Evolutionary conservation across 345 rosid species (phyloP), one percentile per base, ranked within the genome.

Genomic region (Pistacia integerrima): DNA sequence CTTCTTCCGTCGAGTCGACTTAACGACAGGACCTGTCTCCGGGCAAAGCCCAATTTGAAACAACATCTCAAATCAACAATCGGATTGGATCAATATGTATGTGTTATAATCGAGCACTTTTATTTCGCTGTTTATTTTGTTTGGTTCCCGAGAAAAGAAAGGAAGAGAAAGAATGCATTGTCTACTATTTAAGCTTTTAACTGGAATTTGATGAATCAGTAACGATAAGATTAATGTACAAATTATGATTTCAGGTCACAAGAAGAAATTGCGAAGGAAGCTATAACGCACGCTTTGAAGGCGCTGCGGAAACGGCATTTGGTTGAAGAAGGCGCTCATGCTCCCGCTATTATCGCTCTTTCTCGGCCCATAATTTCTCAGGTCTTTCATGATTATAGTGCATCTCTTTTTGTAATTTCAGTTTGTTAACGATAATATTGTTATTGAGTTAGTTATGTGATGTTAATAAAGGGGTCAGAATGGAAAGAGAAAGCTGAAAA

Each of bases 401-500:
- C n/a, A 36, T 17, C 70, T 33, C 35, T n/a, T 55, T 28, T 25
- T 12, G 0, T 25, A 22, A 61, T 60, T 38, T 38, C 51, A 12
- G 13, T 71, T 51, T 65, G 14, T 20, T 69, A 51, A 20, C 58
- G 13, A 20, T 28, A 11, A 22, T 14, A 2, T 49, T 68, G 58
- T 67, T 36, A 52, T 51, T 25, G 51, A 22, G 38, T 68, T 63
- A 35, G 62, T 63, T 78, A 51, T 48, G 3, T 62, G n/a, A 16
- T 78, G 41, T 72, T 16, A 54, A 73, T 81, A 73, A 77, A 93
- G 99, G 91, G 97, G 4, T 92, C 92, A 0, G 99, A 96, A 77
- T 93, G 99, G 99, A 92, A 93, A 75, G 99, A 96, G 83, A 96
- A 96, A 74, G 87, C 92, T 11, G 95, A 93, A 69, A 87, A 80